phyloP scores from a whole-genome alignment of 306 rosid genomes.

The Urtica urens region DNA sequence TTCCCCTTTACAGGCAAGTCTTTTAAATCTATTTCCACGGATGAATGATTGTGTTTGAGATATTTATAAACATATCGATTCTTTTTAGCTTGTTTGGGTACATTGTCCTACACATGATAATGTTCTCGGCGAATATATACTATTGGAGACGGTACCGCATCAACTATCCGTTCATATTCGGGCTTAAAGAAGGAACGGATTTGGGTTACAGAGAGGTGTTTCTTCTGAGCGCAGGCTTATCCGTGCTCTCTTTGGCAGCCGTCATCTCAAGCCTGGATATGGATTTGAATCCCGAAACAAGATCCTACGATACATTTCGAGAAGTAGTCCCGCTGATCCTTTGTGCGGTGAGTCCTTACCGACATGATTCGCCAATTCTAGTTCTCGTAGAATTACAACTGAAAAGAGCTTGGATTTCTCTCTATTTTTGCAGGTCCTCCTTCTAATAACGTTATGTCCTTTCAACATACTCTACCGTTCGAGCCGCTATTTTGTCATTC shows the following conservation, averaged over 20 bases:
- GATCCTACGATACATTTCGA: conserved; percentile 17
- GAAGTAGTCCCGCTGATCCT: conserved; percentile 55
- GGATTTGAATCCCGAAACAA: conserved; percentile 30
- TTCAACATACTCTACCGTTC: conserved; percentile 50
- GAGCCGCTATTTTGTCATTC: conserved; percentile 51
- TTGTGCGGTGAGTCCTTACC: conserved; percentile 31
- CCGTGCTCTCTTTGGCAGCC: conserved; percentile 36
- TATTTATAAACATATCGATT: too few relatives aligned
- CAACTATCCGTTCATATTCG: conserved; percentile 64
- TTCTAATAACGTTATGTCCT: conserved; percentile 45
- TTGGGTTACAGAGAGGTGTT: conserved; percentile 46
- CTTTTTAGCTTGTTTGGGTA: conserved; percentile 59
- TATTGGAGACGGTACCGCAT: conserved; percentile 61
- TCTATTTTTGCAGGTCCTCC: conserved; percentile 42
- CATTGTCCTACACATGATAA: conserved; percentile 42
- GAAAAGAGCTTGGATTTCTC: conserved; percentile 5
- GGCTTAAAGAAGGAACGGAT: conserved; percentile 64
- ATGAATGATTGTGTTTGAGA: not conserved
- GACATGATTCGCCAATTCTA: not conserved
- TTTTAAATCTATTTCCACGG: not conserved
- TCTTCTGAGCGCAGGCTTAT: conserved; percentile 39
- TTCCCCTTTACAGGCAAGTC: conserved; percentile 62
- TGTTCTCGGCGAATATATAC: conserved; percentile 40
- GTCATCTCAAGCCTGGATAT: conserved; percentile 42
- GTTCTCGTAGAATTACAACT: not conserved